Evolutionary conservation across 1,284 basidiomycete genomes (phyloP), one percentile per base, ranked within the genome.

Genomic region (Ustilago cynodontis): DNA sequence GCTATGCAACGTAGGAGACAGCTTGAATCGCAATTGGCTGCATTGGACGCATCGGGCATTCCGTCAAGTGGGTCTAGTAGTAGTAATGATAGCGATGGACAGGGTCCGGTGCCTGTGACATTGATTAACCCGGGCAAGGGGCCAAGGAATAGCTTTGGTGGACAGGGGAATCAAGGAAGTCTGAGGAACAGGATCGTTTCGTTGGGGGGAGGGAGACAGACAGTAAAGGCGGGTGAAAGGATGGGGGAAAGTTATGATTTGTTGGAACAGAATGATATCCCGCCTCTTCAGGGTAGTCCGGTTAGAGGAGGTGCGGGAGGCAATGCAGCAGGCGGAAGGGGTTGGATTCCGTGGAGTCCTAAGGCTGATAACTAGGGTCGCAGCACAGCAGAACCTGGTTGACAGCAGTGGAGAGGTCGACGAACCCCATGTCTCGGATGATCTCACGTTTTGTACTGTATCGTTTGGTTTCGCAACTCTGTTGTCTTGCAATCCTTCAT

Each of bases 161-260:
- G 51, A 14, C 31, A 45, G n/a, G 39, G 35, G 24, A 47, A 31
- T 24, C 45, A 53, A 9, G 67, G 52, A 4, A 72, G 59, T 53
- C 18, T 69, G 24, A 51, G 65, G 20, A 77, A 57, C 16, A 31
- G 68, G 4, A 29, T 62, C 29, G 55, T 63, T 0, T 53, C 28
- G 35, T 24, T 31, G 29, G 51, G 29, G 6, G 51, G 59, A 5
- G 58, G 45, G 7, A 52, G 45, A 26, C 39, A 39, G 8, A 75
- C 65, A 7, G 62, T 58, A 14, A 66, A 63, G 26, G 62, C 70
- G 11, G 63, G 69, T 11, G 22, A 31, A 1, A 52, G 54, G 5
- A 53, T 79, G 58, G 70, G 73, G 0, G 77, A 77, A 37, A 55
- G 49, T 18, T 79, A 70, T 33, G 77, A 79, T 54, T 28, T 79